phyloP scores from a whole-genome alignment of 2,329 filamentous ascomycete genomes.

The Teratosphaeria viscida region DNA sequence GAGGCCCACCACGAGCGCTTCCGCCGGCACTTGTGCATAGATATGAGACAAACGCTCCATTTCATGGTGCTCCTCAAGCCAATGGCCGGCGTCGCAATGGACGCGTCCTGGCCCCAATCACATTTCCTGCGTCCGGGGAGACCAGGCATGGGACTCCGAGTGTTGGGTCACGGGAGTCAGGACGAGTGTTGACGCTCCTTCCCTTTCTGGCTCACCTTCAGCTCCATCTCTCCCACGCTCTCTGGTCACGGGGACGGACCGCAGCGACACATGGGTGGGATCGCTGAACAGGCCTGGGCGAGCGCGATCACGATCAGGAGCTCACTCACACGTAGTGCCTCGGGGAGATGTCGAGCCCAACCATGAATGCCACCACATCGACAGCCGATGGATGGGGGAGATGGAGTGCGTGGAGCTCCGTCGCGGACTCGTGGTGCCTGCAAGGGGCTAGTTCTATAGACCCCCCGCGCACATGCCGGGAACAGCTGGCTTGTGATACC shows the following conservation, averaged over 20 bases:
- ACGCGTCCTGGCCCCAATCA: background rate
- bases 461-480: background rate
- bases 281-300: background rate
- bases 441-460: background rate
- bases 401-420: background rate
- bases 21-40: background rate
- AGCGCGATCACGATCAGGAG: background rate
- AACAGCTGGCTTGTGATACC: background rate
- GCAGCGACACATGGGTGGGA: background rate
- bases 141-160: background rate
- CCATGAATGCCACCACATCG: background rate
- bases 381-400: background rate
- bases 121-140: background rate
- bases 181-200: background rate
- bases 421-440: background rate
- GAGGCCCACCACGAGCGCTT: background rate
- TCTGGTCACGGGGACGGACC: background rate
- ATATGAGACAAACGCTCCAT: background rate
- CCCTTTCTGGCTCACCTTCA: background rate
- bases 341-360: background rate
- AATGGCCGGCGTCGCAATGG: background rate
- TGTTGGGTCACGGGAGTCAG: background rate
- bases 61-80: background rate
- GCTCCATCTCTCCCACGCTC: background rate
- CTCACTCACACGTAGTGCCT: background rate